Percentiles rank a stretch among this genome's conserved stretches.
Conservation (phyloP, 768 basidiomycete species). For the Rhizopogon vesiculosus region DNA sequence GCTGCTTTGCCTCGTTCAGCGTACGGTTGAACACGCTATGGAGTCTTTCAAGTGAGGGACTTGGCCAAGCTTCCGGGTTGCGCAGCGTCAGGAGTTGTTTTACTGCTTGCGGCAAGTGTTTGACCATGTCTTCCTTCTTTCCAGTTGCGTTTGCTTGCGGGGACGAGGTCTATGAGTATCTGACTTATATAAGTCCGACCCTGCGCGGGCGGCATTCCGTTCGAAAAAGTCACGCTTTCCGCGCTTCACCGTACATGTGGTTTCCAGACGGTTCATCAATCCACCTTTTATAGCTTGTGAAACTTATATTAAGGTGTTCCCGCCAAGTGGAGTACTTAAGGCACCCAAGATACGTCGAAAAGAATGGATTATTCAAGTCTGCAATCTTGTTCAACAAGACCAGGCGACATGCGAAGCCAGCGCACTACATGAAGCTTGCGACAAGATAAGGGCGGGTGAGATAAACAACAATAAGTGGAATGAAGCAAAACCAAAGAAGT, state of each 20-base stretch:
- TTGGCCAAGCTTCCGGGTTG: constrained; percentile 53
- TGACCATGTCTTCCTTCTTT: constrained; percentile 25
- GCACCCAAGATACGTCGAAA: no score
- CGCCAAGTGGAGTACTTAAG: no score
- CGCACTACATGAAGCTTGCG: constrained; percentile 13
- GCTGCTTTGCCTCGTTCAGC: constrained; percentile 57
- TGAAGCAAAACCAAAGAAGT: constrained; percentile 15
- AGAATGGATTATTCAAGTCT: not conserved
- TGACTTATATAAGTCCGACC: not conserved
- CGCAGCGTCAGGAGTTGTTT: constrained; percentile 71
- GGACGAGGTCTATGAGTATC: not conserved
- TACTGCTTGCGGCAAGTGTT: constrained; percentile 54
- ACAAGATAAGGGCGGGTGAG: constrained; percentile 3
- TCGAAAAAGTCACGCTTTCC: not conserved
- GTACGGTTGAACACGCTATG: constrained; percentile 55
- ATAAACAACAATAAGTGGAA: constrained; percentile 7
- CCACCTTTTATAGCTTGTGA: no score
- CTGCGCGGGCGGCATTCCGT: not conserved
- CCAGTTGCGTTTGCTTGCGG: no score
- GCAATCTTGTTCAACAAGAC: constrained; percentile 21
- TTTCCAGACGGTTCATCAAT: no score
- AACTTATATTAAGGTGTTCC: no score
- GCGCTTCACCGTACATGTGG: not conserved
- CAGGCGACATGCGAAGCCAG: constrained; percentile 16
- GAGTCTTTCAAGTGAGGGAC: constrained; percentile 51